phyloP scores from a whole-genome alignment of 176 grass and related monocot species.

The Cenchrus americanus region DNA sequence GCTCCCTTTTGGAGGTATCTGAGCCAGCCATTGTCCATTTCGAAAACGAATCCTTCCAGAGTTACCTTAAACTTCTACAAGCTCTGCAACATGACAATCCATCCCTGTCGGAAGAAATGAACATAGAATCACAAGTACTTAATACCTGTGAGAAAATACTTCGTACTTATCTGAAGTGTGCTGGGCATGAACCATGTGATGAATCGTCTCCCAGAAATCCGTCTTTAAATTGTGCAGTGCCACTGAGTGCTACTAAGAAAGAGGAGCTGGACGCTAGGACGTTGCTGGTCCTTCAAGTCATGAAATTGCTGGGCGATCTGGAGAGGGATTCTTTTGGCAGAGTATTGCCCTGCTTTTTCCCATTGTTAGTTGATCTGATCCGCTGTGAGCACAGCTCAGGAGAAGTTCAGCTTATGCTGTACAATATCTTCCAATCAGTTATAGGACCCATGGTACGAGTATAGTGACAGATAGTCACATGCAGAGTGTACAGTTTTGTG shows the following conservation, averaged over 20 bases:
- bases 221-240: slow-evolving; percentile 62
- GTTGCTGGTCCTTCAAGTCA: slow-evolving; percentile 65
- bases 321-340: slow-evolving; percentile 70
- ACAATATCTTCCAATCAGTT: slow-evolving; percentile 73
- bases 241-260: slow-evolving; percentile 70
- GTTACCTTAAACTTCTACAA: slow-evolving; percentile 83
- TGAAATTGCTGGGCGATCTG: slow-evolving; percentile 68
- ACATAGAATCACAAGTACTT: slow-evolving; percentile 68
- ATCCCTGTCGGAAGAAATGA: slow-evolving; percentile 60
- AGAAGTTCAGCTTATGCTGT: slow-evolving; percentile 71
- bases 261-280: slow-evolving; percentile 86
- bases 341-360: slow-evolving; percentile 76
- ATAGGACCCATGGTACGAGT: slow-evolving; percentile 65
- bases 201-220: slow-evolving; percentile 18
- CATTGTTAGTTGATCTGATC: slow-evolving; percentile 81
- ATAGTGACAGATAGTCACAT: slow-evolving; percentile 18
- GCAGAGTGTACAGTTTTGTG: slow-evolving; percentile 20
- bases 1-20: slow-evolving; percentile 87
- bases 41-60: slow-evolving; percentile 87
- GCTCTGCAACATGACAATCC: slow-evolving; percentile 58
- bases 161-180: slow-evolving; percentile 74
- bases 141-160: slow-evolving; percentile 72
- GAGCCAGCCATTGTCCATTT: slow-evolving; percentile 91
- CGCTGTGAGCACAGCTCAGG: slow-evolving; percentile 87
- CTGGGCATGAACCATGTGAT: slow-evolving; percentile 46